Base-by-base conservation (phyloP, 2,329 filamentous ascomycete species). In the Graphilbum ipis-grandicollis region DNA sequence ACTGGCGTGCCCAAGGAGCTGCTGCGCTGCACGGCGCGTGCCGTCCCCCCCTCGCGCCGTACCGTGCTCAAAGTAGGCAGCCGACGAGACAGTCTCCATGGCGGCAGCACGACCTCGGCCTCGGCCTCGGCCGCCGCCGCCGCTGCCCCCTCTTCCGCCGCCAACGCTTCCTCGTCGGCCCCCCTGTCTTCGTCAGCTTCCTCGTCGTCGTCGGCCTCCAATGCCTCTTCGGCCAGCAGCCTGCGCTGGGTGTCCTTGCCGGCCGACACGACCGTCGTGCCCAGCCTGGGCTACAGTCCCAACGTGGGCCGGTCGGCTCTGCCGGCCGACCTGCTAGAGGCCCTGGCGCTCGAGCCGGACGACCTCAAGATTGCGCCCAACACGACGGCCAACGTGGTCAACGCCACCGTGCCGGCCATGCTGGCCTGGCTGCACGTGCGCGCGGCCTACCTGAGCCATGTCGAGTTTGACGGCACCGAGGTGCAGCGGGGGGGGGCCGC, bases 371-470 rank as follows among this genome's bases (percentile, higher is more conserved):
- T 45, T 13, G 34, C 37, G 2, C n/a, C 36, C n/a, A 37, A 28
- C 32, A 37, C 38, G 14, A 34, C n/a, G 13, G 43, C 43, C 35
- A 45, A 45, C 31, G 34, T 39, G 9, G 39, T 45, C 18, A 35
- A 37, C 21, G 44, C 44, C 13, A 41, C 44, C 2, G 17, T 46
- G 19, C 43, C 44, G 13, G 41, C 44, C 28, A 45, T 46, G 43
- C n/a, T 46, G 9, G 43, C 40, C n/a, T 46, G 44, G 44, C 41
- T 46, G 36, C 44, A 46, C 38, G 36, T 41, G n/a, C 37, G 40
- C 26, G 38, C 44, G 1, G 40, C 44, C 3, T 45, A 44, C 21
- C 40, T 46, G 19, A 35, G 39, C 9, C 37, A 31, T 10, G 17
- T 45, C 19, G 44, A 42, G 19, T 28, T 46, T 13, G 39, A 41